Percentiles rank a stretch among this genome's conserved stretches.
phyloP scores from a whole-genome alignment of 2,329 filamentous ascomycete species.

The Rasamsonia emersonii region DNA sequence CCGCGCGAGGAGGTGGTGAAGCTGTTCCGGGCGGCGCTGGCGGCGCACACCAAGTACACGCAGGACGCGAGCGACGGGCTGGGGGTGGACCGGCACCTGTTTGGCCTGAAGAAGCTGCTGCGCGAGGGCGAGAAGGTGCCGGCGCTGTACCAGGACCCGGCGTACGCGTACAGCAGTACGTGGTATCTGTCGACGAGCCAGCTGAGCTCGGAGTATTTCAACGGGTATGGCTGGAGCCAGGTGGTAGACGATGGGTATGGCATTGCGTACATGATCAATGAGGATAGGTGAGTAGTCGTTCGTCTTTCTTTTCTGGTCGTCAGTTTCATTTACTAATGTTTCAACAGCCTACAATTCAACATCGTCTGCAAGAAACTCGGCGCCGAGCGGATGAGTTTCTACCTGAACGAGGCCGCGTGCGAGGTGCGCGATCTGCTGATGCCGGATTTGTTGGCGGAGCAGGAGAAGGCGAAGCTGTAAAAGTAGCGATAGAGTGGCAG shows the following conservation, averaged over 20 bases:
- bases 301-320: neutral
- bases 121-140: conserved; percentile 73
- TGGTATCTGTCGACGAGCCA: conserved; percentile 90
- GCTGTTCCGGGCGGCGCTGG: conserved; percentile 73
- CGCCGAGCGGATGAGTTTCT: conserved; percentile 89
- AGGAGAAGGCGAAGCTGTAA: conserved; percentile 82
- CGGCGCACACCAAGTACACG: conserved; percentile 84
- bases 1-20: conserved; percentile 58
- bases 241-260: conserved; percentile 94
- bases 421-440: conserved; percentile 82
- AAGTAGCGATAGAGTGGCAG: neutral
- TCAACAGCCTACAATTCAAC: conserved; percentile 83
- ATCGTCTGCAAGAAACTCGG: conserved; percentile 89
- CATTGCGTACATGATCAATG: conserved; percentile 99
- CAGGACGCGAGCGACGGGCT: conserved; percentile 79
- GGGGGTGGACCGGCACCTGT: conserved; percentile 93
- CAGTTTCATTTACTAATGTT: conserved; percentile 9
- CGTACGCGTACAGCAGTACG: conserved; percentile 70
- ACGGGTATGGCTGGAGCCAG: conserved; percentile 98
- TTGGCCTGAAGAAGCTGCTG: conserved; percentile 87
- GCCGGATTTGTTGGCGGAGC: conserved; percentile 58
- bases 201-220: conserved; percentile 93
- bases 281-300: conserved; percentile 61
- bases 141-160: conserved; percentile 76
- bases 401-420: conserved; percentile 82